These are phyloP conservation scores for Epichloe glyceriae DNA, from an alignment of 2,329 filamentous ascomycete genomes.

Conservation along the genomic window DNA sequence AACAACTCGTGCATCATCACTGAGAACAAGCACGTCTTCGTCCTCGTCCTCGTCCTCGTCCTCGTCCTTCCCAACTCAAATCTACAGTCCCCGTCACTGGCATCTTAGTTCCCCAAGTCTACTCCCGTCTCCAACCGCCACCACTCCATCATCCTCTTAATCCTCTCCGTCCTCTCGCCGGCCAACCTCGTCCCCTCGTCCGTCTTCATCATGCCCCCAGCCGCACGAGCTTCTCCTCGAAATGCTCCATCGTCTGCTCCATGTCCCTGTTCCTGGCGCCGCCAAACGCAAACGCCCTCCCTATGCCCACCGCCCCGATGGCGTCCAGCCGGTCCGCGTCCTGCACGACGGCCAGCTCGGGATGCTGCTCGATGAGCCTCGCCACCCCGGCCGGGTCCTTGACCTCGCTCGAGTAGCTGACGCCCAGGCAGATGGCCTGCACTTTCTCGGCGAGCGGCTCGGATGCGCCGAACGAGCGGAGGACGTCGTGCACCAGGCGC, in stretches of 20 bases:
- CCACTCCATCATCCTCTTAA: slow-evolving; percentile 42
- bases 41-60: too few species aligned
- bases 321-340: slow-evolving; percentile 90
- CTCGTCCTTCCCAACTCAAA: too few species aligned
- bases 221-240: slow-evolving; percentile 60
- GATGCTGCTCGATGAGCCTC: slow-evolving; percentile 49
- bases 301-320: slow-evolving; percentile 76
- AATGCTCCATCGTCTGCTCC: slow-evolving; percentile 57
- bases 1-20: too few species aligned
- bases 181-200: slow-evolving; percentile 40
- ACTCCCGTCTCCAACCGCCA: slow-evolving; percentile 37
- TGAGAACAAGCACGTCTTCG: too few species aligned
- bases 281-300: slow-evolving; percentile 49
- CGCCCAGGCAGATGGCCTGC: slow-evolving; percentile 59
- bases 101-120: too few species aligned
- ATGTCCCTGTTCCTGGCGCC: slow-evolving; percentile 50
- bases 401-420: slow-evolving; percentile 66
- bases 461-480: slow-evolving; percentile 43
- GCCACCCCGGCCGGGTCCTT: slow-evolving; percentile 47
- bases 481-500: slow-evolving; percentile 40
- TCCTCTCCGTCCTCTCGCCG: slow-evolving; percentile 36
- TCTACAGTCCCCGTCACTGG: too few species aligned
- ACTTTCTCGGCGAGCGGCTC: slow-evolving; percentile 49
- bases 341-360: slow-evolving; percentile 62
- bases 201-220: slow-evolving; percentile 56